A percentile compares a stretch with the other conserved stretches of the same genome.
These are phyloP conservation scores for Pseudozyma sp. DNA, from an alignment of 1,284 basidiomycete genomes.

Conservation along the genomic window DNA sequence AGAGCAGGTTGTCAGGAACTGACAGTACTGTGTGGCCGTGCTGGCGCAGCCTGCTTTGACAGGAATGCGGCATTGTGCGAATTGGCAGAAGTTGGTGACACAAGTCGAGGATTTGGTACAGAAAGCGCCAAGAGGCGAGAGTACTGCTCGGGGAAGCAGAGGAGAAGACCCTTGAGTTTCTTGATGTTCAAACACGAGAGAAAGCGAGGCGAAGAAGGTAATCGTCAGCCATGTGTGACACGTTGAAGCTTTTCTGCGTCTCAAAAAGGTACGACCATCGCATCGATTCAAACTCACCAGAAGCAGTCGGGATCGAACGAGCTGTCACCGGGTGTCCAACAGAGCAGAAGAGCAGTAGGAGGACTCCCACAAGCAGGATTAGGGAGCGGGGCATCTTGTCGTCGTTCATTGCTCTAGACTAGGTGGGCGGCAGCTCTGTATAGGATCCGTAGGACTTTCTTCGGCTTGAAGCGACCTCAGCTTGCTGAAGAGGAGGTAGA, in stretches of 20 bases:
- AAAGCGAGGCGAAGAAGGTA: background rate
- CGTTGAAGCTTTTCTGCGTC: too few species aligned
- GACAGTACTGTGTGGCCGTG: background rate
- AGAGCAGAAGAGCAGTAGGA: background rate
- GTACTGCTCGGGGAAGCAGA: background rate
- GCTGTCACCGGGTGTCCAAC: background rate
- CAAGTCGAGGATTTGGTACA: background rate
- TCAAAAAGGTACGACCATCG: background rate
- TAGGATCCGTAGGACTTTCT: too few species aligned
- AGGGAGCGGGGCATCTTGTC: background rate
- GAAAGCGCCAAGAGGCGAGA: background rate
- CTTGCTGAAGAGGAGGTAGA: too few species aligned
- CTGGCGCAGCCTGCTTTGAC: background rate
- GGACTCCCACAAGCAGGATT: background rate
- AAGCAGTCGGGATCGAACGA: background rate
- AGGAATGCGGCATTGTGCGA: background rate
- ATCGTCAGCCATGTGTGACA: background rate
- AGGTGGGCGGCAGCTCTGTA: too few species aligned
- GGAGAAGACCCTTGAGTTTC: too few species aligned
- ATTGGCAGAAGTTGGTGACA: background rate
- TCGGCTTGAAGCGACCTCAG: too few species aligned
- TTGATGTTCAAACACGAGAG: background rate
- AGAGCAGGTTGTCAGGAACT: slow-evolving; percentile 1
- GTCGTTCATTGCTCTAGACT: too few species aligned
- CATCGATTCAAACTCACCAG: background rate